Evolutionary conservation across 2,329 filamentous ascomycete genomes (phyloP).

Genomic region (Botrytis hyacinthi): DNA sequence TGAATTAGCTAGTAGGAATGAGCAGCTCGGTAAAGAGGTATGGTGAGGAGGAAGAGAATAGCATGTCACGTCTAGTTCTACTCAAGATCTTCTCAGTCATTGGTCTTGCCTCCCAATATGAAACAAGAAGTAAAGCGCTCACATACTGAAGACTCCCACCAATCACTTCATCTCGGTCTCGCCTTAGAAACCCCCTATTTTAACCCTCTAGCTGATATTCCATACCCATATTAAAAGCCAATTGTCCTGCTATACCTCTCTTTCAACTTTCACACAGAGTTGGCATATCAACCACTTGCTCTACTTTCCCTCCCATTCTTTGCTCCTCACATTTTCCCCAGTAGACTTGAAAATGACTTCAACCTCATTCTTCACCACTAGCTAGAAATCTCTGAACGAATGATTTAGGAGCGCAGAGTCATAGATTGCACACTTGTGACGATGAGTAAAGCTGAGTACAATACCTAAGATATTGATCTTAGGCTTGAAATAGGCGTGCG

Average conservation of each 20-base stretch:
- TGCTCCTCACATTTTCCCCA: fast-evolving
- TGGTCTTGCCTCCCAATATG: too few species aligned
- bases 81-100: not conserved
- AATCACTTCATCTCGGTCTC: not conserved
- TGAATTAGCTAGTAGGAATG: not conserved
- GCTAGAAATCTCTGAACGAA: not conserved
- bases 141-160: not conserved
- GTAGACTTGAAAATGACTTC: not conserved
- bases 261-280: not conserved
- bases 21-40: fast-evolving
- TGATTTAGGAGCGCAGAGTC: not conserved
- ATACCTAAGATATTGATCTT: not conserved
- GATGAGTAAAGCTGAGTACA: fast-evolving
- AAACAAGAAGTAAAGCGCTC: not conserved
- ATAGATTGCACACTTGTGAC: not conserved
- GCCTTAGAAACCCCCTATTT: not conserved
- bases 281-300: not conserved
- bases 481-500: not conserved
- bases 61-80: not conserved
- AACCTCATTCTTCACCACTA: not conserved
- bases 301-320: not conserved
- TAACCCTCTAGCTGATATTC: not conserved
- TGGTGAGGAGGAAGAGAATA: not conserved
- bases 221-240: not conserved
- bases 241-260: not conserved